Evolutionary conservation across 2,329 filamentous ascomycete species (phyloP).

Genomic region (Colletotrichum sp.): DNA sequence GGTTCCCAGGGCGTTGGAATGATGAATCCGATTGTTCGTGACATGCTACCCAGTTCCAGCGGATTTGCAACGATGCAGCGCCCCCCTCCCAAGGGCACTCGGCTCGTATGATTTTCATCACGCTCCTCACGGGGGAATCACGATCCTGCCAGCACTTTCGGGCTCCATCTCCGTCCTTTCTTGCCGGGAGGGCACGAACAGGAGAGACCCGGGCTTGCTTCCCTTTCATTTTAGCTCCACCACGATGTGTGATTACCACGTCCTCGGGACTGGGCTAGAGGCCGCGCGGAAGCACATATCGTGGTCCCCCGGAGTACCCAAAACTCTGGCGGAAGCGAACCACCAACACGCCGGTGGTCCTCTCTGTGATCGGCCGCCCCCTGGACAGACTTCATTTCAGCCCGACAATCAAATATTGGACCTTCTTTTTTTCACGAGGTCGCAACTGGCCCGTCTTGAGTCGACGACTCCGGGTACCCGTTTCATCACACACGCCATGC

Average conservation of each 20-base stretch:
- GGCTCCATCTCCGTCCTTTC: not conserved
- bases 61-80: not conserved
- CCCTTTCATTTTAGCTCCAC: not conserved
- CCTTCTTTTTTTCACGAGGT: not conserved
- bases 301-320: slow-evolving; percentile 7
- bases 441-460: not conserved
- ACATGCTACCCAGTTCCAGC: not conserved
- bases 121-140: not conserved
- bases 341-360: not conserved
- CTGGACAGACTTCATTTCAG: not conserved
- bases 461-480: not conserved
- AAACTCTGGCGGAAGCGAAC: not conserved
- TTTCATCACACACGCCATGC: not conserved
- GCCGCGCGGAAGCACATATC: not conserved
- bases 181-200: not conserved
- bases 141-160: not conserved
- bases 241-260: slow-evolving; percentile 10
- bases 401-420: not conserved
- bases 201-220: not conserved
- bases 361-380: not conserved
- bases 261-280: not conserved
- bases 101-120: not conserved
- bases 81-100: not conserved
- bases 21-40: not conserved
- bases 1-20: slow-evolving; percentile 5